Conservation (phyloP, 306 rosid genomes). For the Trifolium subterraneum region DNA sequence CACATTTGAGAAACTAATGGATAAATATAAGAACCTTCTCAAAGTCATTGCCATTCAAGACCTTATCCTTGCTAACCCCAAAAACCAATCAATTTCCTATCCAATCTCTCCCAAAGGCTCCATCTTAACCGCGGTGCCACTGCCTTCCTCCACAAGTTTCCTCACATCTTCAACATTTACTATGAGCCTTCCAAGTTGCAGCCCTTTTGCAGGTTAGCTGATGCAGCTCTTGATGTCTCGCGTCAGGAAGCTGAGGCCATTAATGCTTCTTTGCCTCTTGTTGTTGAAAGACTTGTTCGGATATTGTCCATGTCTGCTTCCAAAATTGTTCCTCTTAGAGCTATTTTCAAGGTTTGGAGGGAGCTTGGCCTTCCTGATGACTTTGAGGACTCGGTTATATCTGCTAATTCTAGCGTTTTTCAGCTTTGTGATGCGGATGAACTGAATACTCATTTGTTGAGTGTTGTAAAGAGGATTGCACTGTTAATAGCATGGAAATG, state of each 20-base stretch:
- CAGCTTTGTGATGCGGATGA: constrained; percentile 73
- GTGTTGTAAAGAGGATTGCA: constrained; percentile 69
- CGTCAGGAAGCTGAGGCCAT: constrained; percentile 65
- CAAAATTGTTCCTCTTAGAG: constrained; percentile 78
- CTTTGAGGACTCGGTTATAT: constrained; percentile 80
- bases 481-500: constrained; percentile 63
- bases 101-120: constrained; percentile 81
- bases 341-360: constrained; percentile 82
- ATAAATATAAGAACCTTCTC: constrained; percentile 74
- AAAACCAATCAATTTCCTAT: constrained; percentile 65
- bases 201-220: constrained; percentile 71
- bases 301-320: constrained; percentile 77
- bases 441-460: constrained; percentile 78
- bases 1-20: constrained; percentile 90
- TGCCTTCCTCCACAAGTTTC: constrained; percentile 78
- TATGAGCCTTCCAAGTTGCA: constrained; percentile 67
- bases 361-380: constrained; percentile 96
- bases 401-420: constrained; percentile 62
- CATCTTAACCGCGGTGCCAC: constrained; percentile 82
- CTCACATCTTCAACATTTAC: constrained; percentile 78
- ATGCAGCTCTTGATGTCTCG: constrained; percentile 57
- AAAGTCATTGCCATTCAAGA: constrained; percentile 84
- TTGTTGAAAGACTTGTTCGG: constrained; percentile 70
- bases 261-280: constrained; percentile 60
- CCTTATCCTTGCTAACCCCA: constrained; percentile 82